Evolutionary conservation across 495 filamentous ascomycete species (phyloP), one percentile per base, ranked within the genome.

Genomic region (Ascodesmis nigricans): DNA sequence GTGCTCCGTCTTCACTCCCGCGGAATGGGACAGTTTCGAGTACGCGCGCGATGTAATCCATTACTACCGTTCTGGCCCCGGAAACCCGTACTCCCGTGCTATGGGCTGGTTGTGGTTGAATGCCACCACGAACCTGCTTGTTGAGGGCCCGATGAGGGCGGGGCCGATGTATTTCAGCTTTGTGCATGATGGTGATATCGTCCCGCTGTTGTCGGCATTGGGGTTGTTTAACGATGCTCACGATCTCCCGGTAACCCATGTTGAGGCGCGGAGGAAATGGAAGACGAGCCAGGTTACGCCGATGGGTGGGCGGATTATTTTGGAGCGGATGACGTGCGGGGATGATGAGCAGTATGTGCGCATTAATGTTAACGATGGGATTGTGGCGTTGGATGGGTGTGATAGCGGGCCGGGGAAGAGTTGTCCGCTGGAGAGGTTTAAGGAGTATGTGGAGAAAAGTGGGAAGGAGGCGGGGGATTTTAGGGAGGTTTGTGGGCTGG

Each of bases 21-120:
- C 60, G 4, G 68, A 72, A 28, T 71, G 66, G 65, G 37, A 57
- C 10, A 47, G 57, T 32, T 73, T 69, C 42, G 68, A 66, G 48
- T 73, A 73, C 40, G 68, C 65, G 11, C 59, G 68, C 16, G 68
- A 72, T 43, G 18, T 73, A 8, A 46, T 66, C 5, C 66, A 71
- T 42, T 73, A 66, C 46, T 73, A 72, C 46, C 57, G 68, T 9
- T 60, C 64, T 10, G 68, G 67, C 1, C 68, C 68, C 13, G 68
- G 68, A 6, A 71, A 64, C 31, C 54, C 53, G 21, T 71, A 64
- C 39, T 62, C 59, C n/a, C 56, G 53, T 9, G 55, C 58, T 0
- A 69, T 72, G 64, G 68, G 68, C 5, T 70, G 60, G 62, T 51
- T 73, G 10, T 73, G 67, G 67, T 39, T 73, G 37, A 69, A 73